A percentile compares a stretch with the other conserved stretches of the same genome.
These are phyloP conservation scores for Cyclanthera cordifolia DNA, from an alignment of 306 rosid genomes.

Conservation along the genomic window DNA sequence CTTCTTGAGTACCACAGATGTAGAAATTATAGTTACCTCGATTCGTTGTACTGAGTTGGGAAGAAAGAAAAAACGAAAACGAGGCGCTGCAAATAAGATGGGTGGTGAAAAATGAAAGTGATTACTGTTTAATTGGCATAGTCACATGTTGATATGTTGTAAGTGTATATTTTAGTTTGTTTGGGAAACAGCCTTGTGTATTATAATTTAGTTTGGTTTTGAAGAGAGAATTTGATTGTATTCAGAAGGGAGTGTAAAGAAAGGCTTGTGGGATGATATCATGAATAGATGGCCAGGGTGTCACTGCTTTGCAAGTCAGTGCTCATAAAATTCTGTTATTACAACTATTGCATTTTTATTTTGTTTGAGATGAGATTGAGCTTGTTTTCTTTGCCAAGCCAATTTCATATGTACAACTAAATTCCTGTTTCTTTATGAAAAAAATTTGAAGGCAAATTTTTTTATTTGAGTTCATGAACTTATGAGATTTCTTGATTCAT, in stretches of 20 bases:
- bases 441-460: too few relatives aligned
- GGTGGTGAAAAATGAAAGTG: too few relatives aligned
- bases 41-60: constrained; percentile 32
- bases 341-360: background rate
- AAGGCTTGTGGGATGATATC: constrained; percentile 2
- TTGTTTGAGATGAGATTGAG: background rate
- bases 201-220: constrained; percentile 10
- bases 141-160: constrained; percentile 16
- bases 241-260: constrained; percentile 14
- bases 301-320: constrained; percentile 3
- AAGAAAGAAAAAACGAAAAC: background rate
- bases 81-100: constrained; percentile 17
- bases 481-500: too few relatives aligned
- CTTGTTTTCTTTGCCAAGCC: too few relatives aligned
- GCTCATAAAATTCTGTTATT: background rate
- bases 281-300: constrained; percentile 8
- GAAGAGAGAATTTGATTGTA: constrained; percentile 7
- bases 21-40: constrained; percentile 47
- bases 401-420: too few relatives aligned
- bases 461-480: too few relatives aligned
- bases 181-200: constrained; percentile 19
- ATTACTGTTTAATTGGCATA: constrained; percentile 8
- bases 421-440: too few relatives aligned
- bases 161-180: constrained; percentile 32
- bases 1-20: constrained; percentile 64